A percentile compares a stretch with the other conserved stretches of the same genome.
These are phyloP conservation scores for Piper betle DNA, from an alignment of 164 flowering plant genomes.

Conservation along the genomic window DNA sequence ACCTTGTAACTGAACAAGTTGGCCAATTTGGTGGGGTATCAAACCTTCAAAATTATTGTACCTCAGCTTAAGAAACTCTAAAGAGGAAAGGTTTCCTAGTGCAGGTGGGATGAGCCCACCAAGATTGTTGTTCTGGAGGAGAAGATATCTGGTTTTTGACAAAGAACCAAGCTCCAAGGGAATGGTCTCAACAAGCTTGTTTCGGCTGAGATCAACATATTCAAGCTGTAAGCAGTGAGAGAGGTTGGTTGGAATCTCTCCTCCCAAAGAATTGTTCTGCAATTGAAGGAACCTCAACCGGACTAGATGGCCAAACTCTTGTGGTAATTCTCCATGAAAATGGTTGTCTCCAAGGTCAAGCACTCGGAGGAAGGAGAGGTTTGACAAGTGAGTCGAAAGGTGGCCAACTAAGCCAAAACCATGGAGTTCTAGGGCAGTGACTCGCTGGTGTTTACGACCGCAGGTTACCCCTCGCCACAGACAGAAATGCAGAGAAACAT, in stretches of 20 bases:
- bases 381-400: conserved; percentile 5
- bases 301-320: conserved; percentile 4
- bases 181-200: conserved; percentile 5
- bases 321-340: conserved; percentile 5
- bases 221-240: conserved; percentile 3
- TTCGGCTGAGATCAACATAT: neutral
- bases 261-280: neutral
- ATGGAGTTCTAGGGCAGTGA: neutral
- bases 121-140: conserved; percentile 4
- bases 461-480: neutral
- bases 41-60: neutral
- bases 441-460: neutral
- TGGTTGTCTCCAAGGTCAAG: neutral
- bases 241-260: conserved; percentile 1
- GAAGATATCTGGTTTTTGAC: neutral
- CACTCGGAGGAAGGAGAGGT: conserved; percentile 6
- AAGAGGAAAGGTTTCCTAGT: conserved; percentile 10
- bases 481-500: conserved; percentile 1
- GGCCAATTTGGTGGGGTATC: neutral
- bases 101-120: conserved; percentile 14
- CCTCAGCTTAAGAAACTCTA: neutral
- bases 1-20: neutral
- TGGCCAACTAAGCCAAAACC: neutral
- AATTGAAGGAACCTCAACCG: neutral
- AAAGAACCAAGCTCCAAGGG: conserved; percentile 6